These are phyloP conservation scores for Spiromastix sp. DNA, from an alignment of 2,329 filamentous ascomycete genomes.

Conservation along the genomic window DNA sequence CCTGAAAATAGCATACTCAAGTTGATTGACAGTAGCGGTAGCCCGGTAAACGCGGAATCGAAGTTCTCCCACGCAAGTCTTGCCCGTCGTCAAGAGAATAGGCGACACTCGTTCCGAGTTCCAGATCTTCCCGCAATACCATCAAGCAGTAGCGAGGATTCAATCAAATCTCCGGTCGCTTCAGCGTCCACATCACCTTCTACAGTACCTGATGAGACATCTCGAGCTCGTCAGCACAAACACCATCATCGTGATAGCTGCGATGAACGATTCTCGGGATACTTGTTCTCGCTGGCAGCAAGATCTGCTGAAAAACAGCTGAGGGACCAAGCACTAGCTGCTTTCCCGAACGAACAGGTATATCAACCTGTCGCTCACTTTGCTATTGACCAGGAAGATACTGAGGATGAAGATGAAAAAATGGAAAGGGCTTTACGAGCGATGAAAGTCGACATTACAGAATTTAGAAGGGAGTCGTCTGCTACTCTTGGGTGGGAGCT, in stretches of 20 bases:
- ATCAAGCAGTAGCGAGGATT: constrained; percentile 47
- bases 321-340: constrained; percentile 49
- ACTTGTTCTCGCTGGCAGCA: constrained; percentile 68
- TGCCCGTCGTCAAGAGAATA: constrained; percentile 24
- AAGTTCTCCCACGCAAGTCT: constrained; percentile 36
- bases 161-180: constrained; percentile 16
- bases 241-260: constrained; percentile 44
- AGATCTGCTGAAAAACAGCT: constrained; percentile 71
- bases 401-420: constrained; percentile 18
- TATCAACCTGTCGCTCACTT: constrained; percentile 39
- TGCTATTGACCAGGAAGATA: constrained; percentile 33
- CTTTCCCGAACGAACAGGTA: constrained; percentile 39
- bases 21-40: neutral
- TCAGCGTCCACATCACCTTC: constrained; percentile 17
- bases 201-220: constrained; percentile 12
- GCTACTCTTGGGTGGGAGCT: constrained; percentile 58
- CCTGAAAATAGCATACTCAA: constrained; percentile 41
- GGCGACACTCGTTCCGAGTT: constrained; percentile 49
- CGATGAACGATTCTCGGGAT: constrained; percentile 65
- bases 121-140: constrained; percentile 52
- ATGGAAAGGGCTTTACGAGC: constrained; percentile 18
- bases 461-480: constrained; percentile 33
- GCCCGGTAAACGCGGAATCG: constrained; percentile 33
- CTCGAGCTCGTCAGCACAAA: constrained; percentile 5
- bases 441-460: constrained; percentile 18